Evolutionary conservation across 179 eudicot species (phyloP).

Genomic region (Pouteria campechiana): DNA sequence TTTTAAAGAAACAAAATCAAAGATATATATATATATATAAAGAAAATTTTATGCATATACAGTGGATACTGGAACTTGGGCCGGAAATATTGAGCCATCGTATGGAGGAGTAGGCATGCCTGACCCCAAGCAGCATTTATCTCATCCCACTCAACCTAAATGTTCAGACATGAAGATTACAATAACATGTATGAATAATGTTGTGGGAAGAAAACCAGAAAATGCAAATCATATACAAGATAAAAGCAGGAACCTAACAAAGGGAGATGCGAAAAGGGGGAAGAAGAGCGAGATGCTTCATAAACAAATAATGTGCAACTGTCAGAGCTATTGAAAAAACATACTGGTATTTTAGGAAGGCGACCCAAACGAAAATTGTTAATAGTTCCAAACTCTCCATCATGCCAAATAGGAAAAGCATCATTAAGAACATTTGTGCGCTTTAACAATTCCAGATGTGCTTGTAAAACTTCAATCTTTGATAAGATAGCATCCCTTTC

Average conservation of each 20-base stretch:
- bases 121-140: constrained; percentile 99
- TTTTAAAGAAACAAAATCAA: background rate
- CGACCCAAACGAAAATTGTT: constrained; percentile 97
- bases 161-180: too few relatives aligned
- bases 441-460: constrained; percentile 84
- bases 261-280: background rate
- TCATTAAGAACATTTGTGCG: constrained; percentile 84
- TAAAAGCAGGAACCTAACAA: background rate
- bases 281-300: background rate
- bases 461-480: constrained; percentile 95
- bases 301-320: background rate
- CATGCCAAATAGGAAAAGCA: constrained; percentile 88
- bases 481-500: constrained; percentile 91
- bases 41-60: background rate
- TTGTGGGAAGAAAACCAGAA: background rate
- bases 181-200: background rate
- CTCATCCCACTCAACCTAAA: constrained; percentile 99
- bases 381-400: constrained; percentile 94
- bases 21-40: background rate
- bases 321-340: too few relatives aligned
- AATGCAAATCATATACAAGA: background rate
- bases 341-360: constrained; percentile 86
- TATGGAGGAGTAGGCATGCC: constrained; percentile 95
- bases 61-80: constrained; percentile 93
- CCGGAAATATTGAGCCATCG: constrained; percentile 87